Conservation (phyloP, 257 asterid genomes). For the Schizonepeta tenuifolia region DNA sequence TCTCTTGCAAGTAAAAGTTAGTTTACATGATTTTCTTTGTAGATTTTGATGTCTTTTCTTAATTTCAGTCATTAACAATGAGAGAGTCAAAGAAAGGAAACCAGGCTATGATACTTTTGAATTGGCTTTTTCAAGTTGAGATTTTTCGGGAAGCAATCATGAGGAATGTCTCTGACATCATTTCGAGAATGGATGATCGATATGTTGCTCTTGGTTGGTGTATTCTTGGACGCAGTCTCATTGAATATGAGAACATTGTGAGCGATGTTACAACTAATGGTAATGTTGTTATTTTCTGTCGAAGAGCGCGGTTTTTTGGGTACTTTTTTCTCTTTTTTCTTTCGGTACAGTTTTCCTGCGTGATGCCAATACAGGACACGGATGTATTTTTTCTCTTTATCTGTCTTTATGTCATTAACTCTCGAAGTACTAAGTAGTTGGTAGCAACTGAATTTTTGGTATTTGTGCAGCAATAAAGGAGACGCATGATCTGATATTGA, state of each 20-base stretch:
- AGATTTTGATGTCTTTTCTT: background rate
- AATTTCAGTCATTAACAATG: constrained; percentile 52
- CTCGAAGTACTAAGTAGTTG: constrained; percentile 21
- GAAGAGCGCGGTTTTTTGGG: background rate
- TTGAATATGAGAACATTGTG: constrained; percentile 56
- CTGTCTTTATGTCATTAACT: background rate
- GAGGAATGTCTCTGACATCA: constrained; percentile 51
- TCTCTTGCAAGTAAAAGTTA: constrained; percentile 2
- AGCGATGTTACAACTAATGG: constrained; percentile 56
- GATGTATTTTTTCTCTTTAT: background rate
- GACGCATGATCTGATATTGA: constrained; percentile 55
- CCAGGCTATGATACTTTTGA: constrained; percentile 70
- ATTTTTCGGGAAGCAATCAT: constrained; percentile 52
- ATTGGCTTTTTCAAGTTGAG: constrained; percentile 88
- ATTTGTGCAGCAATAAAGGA: constrained; percentile 62
- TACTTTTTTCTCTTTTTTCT: constrained; percentile 7
- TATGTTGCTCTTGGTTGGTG: constrained; percentile 91
- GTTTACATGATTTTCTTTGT: background rate
- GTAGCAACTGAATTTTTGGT: constrained; percentile 31
- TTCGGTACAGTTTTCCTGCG: background rate
- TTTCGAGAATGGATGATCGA: constrained; percentile 68
- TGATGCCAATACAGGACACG: background rate
- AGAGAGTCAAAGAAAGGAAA: constrained; percentile 54
- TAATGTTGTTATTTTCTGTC: constrained; percentile 32
- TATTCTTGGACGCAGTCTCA: constrained; percentile 66